phyloP scores from a whole-genome alignment of 2,329 filamentous ascomycete genomes.

The Cladophialophora exuberans region DNA sequence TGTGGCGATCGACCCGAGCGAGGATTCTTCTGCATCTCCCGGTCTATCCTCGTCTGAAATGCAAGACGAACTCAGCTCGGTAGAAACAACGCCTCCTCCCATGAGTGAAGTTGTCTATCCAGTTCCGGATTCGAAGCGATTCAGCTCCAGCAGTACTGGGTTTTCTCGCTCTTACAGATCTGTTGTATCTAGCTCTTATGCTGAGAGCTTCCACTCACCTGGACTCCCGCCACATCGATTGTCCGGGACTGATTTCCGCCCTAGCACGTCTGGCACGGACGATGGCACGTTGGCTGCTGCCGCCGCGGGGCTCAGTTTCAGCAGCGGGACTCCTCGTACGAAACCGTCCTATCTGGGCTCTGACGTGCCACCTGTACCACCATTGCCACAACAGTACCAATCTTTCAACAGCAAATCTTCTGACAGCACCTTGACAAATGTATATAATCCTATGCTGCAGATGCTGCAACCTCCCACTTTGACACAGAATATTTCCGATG shows the following conservation, averaged over 20 bases:
- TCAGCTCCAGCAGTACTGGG: conserved; percentile 52
- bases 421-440: conserved; percentile 39
- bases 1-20: conserved; percentile 71
- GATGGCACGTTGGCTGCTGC: conserved; percentile 88
- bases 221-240: conserved; percentile 65
- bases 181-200: conserved; percentile 59
- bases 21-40: conserved; percentile 80
- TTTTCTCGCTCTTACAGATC: conserved; percentile 85
- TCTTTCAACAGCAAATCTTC: conserved; percentile 36
- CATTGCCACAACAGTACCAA: conserved; percentile 64
- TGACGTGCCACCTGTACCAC: conserved; percentile 85
- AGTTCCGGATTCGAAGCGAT: conserved; percentile 61
- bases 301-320: conserved; percentile 87
- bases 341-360: conserved; percentile 64
- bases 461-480: conserved; percentile 48
- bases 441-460: conserved; percentile 47
- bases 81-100: conserved; percentile 90
- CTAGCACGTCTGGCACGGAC: conserved; percentile 77
- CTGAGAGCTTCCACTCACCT: conserved; percentile 54
- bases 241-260: conserved; percentile 74
- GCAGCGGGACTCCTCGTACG: conserved; percentile 78
- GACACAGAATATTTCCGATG: conserved; percentile 53
- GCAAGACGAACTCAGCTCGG: conserved; percentile 78
- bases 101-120: conserved; percentile 66
- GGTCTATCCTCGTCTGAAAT: conserved; percentile 79